Base-by-base conservation (phyloP, 306 rosid species). In the Dicorynia guianensis region DNA sequence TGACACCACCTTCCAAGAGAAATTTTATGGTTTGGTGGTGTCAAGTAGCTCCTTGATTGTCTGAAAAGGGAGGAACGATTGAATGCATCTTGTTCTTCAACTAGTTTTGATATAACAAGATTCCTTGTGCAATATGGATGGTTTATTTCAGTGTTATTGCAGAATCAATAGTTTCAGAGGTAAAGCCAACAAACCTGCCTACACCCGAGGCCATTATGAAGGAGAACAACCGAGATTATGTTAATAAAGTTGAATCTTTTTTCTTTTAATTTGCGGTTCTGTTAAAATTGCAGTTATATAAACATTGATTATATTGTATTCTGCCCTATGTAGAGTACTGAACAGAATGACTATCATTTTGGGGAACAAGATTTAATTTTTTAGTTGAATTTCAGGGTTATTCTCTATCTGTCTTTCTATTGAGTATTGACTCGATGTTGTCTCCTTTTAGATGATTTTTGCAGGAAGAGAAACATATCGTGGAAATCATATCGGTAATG, bases 91-190 rank as follows among this genome's bases (percentile, higher is more conserved):
- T 56, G 52, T 20, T 68, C 83, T 49, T 75, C 84, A 43, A 60
- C 79, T 49, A 71, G 66, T 71, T 59, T 59, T 67, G 83, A 66
- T 54, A 47, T 70, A 20, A 58, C 65, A 38, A 72, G 82, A 88
- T 78, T 85, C 91, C 57, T 79, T 83, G 57, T 81, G 80, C 85
- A 88, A 85, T 56, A 81, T 75, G 71, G 85, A 81, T 57, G 85
- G 59, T 38, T 52, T 69, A 1, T 44, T 42, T 4, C 43, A 67
- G 76, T 18, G 69, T 64, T 63, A 40, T 80, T 11, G 59, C 79
- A 55, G 89, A 84, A 68, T 74, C 81, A 36, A 13, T 55, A 13
- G 77, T 72, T 39, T 44, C 75, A 20, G 85, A 77, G 82, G 65
- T 69, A 74, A 88, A 80, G 72, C 36, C 50, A 44, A 63, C 67